Evolutionary conservation across 2,329 filamentous ascomycete genomes (phyloP).

Genomic region (Talaromyces albobiverticillius): DNA sequence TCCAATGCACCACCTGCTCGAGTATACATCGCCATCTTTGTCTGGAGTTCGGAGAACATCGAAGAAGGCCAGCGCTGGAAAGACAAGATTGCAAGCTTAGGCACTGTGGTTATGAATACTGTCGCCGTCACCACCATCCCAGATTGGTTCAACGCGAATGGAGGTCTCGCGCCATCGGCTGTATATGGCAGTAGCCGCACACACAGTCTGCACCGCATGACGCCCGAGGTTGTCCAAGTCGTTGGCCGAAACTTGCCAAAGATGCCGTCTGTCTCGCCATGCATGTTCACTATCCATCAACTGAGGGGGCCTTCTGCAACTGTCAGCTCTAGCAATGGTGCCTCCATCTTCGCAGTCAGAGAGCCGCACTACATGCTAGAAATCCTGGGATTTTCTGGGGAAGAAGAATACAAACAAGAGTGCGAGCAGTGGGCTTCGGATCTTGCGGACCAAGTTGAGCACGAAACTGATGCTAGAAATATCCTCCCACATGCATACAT

Average conservation of each 20-base stretch:
- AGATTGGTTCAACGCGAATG: constrained; percentile 18
- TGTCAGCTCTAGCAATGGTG: no score
- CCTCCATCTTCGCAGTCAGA: constrained; percentile 30
- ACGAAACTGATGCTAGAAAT: no score
- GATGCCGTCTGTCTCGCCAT: constrained; percentile 22
- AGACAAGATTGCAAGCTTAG: constrained; percentile 16
- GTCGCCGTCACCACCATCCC: constrained; percentile 22
- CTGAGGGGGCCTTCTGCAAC: constrained; percentile 22
- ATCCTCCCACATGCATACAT: constrained; percentile 32
- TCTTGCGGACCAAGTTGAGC: no score
- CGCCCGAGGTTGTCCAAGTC: constrained; percentile 22
- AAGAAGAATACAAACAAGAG: no score
- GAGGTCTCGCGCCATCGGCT: constrained; percentile 13
- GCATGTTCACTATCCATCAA: constrained; percentile 29
- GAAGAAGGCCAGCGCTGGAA: constrained; percentile 27
- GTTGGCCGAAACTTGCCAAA: constrained; percentile 22
- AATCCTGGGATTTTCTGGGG: no score
- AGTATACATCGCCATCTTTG: constrained; percentile 22
- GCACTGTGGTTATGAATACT: constrained; percentile 25
- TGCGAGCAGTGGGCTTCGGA: no score
- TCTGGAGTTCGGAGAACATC: constrained; percentile 33
- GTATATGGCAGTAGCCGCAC: constrained; percentile 4
- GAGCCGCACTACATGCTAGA: constrained; percentile 36
- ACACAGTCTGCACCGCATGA: constrained; percentile 23
- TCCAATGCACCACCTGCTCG: constrained; percentile 29